These are phyloP conservation scores for Phialemonium atrogriseum DNA, from an alignment of 2,329 filamentous ascomycete species.

Conservation along the genomic window DNA sequence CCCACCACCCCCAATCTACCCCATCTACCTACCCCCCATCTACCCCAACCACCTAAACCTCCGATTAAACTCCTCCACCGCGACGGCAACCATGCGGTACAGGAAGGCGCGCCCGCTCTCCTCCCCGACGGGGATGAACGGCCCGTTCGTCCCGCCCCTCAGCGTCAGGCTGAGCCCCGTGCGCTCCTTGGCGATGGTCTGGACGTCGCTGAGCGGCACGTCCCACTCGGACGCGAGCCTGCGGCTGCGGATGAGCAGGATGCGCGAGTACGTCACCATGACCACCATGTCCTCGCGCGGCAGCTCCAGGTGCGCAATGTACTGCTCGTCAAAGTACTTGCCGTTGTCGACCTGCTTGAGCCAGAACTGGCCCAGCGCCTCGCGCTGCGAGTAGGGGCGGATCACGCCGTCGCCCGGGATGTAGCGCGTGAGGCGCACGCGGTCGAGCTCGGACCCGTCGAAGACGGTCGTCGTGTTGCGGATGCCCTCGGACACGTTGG, in stretches of 20 bases:
- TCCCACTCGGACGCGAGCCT: slow-evolving; percentile 91
- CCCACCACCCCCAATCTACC: too few relatives aligned
- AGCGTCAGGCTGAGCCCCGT: slow-evolving; percentile 86
- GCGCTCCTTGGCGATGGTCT: slow-evolving; percentile 94
- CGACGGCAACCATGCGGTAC: slow-evolving; percentile 57
- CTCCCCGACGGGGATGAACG: slow-evolving; percentile 89
- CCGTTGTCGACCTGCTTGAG: slow-evolving; percentile 97
- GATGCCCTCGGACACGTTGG: slow-evolving; percentile 93
- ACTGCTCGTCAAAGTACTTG: slow-evolving; percentile 94
- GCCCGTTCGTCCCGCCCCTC: slow-evolving; percentile 85
- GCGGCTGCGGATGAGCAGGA: slow-evolving; percentile 83
- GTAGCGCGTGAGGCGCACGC: slow-evolving; percentile 87
- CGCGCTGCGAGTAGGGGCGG: slow-evolving; percentile 85
- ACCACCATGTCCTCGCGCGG: slow-evolving; percentile 81
- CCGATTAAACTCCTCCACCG: slow-evolving; percentile 60
- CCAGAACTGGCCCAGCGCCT: slow-evolving; percentile 96
- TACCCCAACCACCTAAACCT: slow-evolving; percentile 41
- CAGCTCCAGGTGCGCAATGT: slow-evolving; percentile 92
- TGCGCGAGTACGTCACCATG: slow-evolving; percentile 79
- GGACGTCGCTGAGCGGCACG: slow-evolving; percentile 87
- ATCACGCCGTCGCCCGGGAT: slow-evolving; percentile 90
- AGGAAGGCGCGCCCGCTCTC: slow-evolving; percentile 62
- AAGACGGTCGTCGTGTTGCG: slow-evolving; percentile 99
- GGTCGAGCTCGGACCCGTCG: slow-evolving; percentile 87
- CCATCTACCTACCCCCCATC: slow-evolving; percentile 1